Evolutionary conservation across 768 basidiomycete genomes (phyloP).

Genomic region (Agaricus blazei): DNA sequence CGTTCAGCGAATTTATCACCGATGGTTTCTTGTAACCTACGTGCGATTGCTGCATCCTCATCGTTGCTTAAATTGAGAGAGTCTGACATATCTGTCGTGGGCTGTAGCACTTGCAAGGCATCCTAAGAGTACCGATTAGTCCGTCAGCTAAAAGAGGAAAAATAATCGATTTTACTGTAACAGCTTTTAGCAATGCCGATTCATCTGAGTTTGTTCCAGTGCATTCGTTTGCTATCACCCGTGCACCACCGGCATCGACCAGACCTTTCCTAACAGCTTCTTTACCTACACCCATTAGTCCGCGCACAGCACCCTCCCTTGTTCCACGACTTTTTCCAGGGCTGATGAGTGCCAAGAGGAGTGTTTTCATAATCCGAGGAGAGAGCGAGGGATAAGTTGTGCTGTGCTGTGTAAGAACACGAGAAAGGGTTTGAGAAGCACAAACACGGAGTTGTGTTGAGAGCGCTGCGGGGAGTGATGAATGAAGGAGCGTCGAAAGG

Average conservation of each 20-base stretch:
- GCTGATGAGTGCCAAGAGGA: slow-evolving; percentile 78
- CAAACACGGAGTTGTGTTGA: slow-evolving; percentile 71
- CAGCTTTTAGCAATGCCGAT: slow-evolving; percentile 47
- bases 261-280: slow-evolving; percentile 82
- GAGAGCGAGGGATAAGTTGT: slow-evolving; percentile 87
- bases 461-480: slow-evolving; percentile 69
- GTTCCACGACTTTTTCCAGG: slow-evolving; percentile 72
- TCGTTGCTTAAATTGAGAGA: slow-evolving; percentile 45
- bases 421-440: slow-evolving; percentile 81
- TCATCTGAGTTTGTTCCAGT: slow-evolving; percentile 32
- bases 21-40: slow-evolving; percentile 45
- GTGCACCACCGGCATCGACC: slow-evolving; percentile 75
- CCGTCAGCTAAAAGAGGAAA: neutral
- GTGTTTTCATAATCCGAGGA: slow-evolving; percentile 90
- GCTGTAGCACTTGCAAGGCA: slow-evolving; percentile 55
- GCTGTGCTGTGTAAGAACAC: slow-evolving; percentile 74
- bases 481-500: slow-evolving; percentile 86
- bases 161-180: slow-evolving; percentile 43
- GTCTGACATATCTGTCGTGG: slow-evolving; percentile 53
- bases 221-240: slow-evolving; percentile 67
- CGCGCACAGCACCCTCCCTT: slow-evolving; percentile 86
- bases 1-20: slow-evolving; percentile 60
- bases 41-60: slow-evolving; percentile 41
- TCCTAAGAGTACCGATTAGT: slow-evolving; percentile 32
- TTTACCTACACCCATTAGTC: slow-evolving; percentile 79